phyloP scores from a whole-genome alignment of 495 filamentous ascomycete genomes.

The Xanthoparmelia taractica region DNA sequence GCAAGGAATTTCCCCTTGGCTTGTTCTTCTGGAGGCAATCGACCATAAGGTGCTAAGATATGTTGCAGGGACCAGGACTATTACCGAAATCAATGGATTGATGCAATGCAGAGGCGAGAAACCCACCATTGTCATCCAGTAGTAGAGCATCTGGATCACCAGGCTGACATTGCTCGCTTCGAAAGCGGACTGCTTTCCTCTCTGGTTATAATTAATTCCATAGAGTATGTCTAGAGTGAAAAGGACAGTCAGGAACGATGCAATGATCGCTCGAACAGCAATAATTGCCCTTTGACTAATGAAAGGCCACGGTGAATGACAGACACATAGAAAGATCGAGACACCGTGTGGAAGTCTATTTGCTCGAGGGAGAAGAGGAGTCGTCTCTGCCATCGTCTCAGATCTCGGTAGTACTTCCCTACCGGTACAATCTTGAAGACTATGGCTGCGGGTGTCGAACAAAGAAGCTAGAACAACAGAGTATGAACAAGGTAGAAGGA shows the following conservation, averaged over 20 bases:
- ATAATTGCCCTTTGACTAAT: constrained; percentile 39
- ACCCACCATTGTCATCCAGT: constrained; percentile 37
- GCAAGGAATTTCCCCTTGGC: constrained; percentile 13
- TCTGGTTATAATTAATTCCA: constrained; percentile 31
- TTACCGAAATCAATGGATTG: neutral
- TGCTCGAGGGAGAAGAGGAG: constrained; percentile 35
- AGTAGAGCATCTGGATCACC: constrained; percentile 38
- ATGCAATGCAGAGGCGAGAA: neutral
- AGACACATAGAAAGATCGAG: constrained; percentile 44
- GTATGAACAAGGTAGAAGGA: constrained; percentile 11
- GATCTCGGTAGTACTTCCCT: neutral
- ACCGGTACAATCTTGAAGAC: neutral
- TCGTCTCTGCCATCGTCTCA: constrained; percentile 27
- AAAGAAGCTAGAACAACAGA: constrained; percentile 3
- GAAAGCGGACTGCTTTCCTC: constrained; percentile 34
- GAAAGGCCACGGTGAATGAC: constrained; percentile 43
- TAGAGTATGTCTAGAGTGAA: constrained; percentile 29
- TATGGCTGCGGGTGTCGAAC: neutral
- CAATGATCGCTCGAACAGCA: constrained; percentile 32
- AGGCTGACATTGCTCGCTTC: constrained; percentile 42
- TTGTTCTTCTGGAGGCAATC: constrained; percentile 17
- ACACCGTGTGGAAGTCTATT: constrained; percentile 21
- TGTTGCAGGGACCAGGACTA: constrained; percentile 46
- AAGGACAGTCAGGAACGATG: constrained; percentile 37
- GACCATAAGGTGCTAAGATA: constrained; percentile 32